Evolutionary conservation across 495 filamentous ascomycete genomes (phyloP).

Genomic region (Penicillium samsonianum): DNA sequence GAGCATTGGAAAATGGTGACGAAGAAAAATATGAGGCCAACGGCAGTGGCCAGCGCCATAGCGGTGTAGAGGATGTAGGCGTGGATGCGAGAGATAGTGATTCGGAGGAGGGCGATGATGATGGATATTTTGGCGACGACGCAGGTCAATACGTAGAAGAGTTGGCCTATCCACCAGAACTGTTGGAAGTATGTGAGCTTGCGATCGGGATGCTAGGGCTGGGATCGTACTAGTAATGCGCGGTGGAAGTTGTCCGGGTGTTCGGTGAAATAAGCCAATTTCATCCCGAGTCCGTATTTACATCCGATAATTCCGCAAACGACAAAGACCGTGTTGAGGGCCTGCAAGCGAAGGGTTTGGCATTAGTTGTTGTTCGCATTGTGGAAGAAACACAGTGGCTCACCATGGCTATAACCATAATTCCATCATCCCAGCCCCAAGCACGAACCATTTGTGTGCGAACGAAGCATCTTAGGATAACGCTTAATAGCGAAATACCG

Average conservation of each 20-base stretch:
- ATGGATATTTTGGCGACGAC: constrained; percentile 40
- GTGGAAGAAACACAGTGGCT: neutral
- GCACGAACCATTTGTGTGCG: constrained; percentile 31
- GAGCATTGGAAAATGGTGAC: constrained; percentile 40
- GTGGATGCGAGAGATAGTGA: constrained; percentile 33
- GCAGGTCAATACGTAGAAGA: constrained; percentile 38
- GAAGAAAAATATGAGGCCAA: constrained; percentile 34
- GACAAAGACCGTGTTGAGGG: constrained; percentile 31
- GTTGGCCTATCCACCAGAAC: constrained; percentile 39
- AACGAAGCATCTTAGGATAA: constrained; percentile 34
- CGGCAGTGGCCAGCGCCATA: constrained; percentile 24
- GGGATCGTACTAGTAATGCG: constrained; percentile 32
- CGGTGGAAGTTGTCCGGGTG: constrained; percentile 23
- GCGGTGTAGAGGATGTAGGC: constrained; percentile 34
- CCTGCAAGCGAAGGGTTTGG: constrained; percentile 6
- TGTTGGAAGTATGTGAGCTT: constrained; percentile 3
- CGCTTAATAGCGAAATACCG: constrained; percentile 28
- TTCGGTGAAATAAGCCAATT: constrained; percentile 23
- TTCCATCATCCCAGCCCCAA: constrained; percentile 38
- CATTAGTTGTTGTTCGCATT: neutral
- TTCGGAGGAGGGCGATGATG: constrained; percentile 40
- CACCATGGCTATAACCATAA: constrained; percentile 38
- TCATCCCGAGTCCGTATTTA: constrained; percentile 34
- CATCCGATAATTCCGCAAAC: constrained; percentile 34
- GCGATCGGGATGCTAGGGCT: neutral